Percentiles rank a stretch among this genome's conserved stretches.
phyloP scores from a whole-genome alignment of 805 yeast species.

The Candida lessepsii region DNA sequence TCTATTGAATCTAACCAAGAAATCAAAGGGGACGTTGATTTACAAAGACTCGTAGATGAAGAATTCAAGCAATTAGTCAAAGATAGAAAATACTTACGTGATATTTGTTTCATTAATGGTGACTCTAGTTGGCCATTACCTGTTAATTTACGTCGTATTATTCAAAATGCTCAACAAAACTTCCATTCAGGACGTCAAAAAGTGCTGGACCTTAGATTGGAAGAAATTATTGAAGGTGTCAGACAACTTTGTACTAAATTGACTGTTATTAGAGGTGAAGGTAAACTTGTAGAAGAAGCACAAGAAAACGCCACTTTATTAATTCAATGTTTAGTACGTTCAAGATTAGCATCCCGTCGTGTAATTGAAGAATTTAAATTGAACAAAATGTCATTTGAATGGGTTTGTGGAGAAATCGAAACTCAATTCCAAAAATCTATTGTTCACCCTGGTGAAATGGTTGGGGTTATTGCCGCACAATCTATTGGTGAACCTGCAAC shows the following conservation, averaged over 20 bases:
- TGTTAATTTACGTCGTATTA: conserved; percentile 91
- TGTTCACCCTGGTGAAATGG: conserved; percentile 98
- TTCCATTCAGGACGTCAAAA: conserved; percentile 89
- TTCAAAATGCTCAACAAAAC: conserved; percentile 96
- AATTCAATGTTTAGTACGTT: conserved; percentile 89
- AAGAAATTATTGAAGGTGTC: conserved; percentile 75
- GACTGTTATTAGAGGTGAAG: conserved; percentile 79
- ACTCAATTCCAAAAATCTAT: conserved; percentile 88
- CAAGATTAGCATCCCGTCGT: conserved; percentile 87
- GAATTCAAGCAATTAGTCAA: conserved; percentile 75
- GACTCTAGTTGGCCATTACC: conserved; percentile 98
- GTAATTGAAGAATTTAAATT: conserved; percentile 87
- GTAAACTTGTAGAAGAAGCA: conserved; percentile 73
- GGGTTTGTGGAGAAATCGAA: conserved; percentile 95
- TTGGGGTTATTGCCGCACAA: conserved; percentile 96
- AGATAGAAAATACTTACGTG: conserved; percentile 81
- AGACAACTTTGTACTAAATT: conserved; percentile 64
- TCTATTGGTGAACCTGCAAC: conserved; percentile 98
- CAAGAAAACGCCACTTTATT: conserved; percentile 88
- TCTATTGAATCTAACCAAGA: conserved; percentile 86
- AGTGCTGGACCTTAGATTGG: conserved; percentile 85
- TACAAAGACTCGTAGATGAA: conserved; percentile 76
- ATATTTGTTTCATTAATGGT: conserved; percentile 83
- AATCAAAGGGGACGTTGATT: conserved; percentile 81
- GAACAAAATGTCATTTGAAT: conserved; percentile 82